These are phyloP conservation scores for Pyrenochaeta sp. DNA, from an alignment of 2,329 filamentous ascomycete genomes.

Conservation along the genomic window DNA sequence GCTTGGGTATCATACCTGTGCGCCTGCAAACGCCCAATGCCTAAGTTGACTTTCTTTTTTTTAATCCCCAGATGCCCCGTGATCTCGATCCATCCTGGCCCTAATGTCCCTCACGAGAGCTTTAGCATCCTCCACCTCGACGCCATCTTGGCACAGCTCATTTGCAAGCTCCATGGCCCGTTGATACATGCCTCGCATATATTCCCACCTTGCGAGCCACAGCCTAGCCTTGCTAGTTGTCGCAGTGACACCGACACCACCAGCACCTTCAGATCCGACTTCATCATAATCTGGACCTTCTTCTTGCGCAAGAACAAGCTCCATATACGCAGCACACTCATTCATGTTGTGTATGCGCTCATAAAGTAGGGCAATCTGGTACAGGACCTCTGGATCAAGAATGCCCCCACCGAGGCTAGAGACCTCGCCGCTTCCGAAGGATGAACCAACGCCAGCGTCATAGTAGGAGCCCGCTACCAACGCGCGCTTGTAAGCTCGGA, in stretches of 20 bases:
- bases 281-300: slow-evolving; percentile 66
- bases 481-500: slow-evolving; percentile 93
- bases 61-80: slow-evolving; percentile 18
- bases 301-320: slow-evolving; percentile 91
- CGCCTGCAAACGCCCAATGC: slow-evolving; percentile 8
- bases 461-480: slow-evolving; percentile 88
- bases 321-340: slow-evolving; percentile 93
- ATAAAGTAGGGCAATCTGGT: slow-evolving; percentile 90
- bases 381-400: slow-evolving; percentile 88
- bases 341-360: slow-evolving; percentile 79
- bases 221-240: slow-evolving; percentile 92
- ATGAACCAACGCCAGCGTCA: slow-evolving; percentile 66
- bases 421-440: slow-evolving; percentile 57
- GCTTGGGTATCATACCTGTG: slow-evolving; percentile 19
- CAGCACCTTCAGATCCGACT: slow-evolving; percentile 49
- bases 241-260: slow-evolving; percentile 84
- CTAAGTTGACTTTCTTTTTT: background rate
- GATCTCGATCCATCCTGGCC: slow-evolving; percentile 69
- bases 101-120: slow-evolving; percentile 87
- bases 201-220: slow-evolving; percentile 88
- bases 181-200: slow-evolving; percentile 76
- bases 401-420: slow-evolving; percentile 59
- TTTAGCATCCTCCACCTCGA: slow-evolving; percentile 97
- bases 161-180: slow-evolving; percentile 82
- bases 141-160: slow-evolving; percentile 93